Conservation (phyloP, 1,284 basidiomycete genomes). For the Cryptococcus sp. region DNA sequence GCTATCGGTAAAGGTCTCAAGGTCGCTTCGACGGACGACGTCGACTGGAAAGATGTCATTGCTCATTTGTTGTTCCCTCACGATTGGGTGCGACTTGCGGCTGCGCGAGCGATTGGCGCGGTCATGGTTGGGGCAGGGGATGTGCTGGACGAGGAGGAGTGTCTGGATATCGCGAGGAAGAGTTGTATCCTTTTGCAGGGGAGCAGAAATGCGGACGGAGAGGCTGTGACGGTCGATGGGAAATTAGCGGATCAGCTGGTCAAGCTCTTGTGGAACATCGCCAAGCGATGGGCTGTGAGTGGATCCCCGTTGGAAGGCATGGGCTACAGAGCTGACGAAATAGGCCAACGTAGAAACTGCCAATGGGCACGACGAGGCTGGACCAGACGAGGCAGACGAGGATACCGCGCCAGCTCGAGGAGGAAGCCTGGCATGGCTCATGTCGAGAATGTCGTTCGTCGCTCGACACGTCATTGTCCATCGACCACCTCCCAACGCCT, state of each 20-base stretch:
- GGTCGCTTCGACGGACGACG: constrained; percentile 53
- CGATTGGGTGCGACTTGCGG: constrained; percentile 83
- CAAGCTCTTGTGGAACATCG: constrained; percentile 89
- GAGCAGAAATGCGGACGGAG: constrained; percentile 27
- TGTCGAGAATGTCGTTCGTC: constrained; percentile 88
- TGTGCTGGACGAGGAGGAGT: constrained; percentile 43
- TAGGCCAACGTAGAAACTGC: not conserved
- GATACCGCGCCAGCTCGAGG: constrained; percentile 32
- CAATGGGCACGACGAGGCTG: constrained; percentile 38
- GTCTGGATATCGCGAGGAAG: constrained; percentile 70
- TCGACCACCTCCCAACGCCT: constrained; percentile 34
- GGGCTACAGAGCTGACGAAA: too few relatives aligned
- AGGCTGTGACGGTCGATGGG: constrained; percentile 56
- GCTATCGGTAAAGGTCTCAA: constrained; percentile 59
- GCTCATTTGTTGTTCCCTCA: constrained; percentile 81
- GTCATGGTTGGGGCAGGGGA: constrained; percentile 53
- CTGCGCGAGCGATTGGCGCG: constrained; percentile 69
- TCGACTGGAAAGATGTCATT: constrained; percentile 63
- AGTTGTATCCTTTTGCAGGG: constrained; percentile 77
- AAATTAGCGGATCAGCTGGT: constrained; percentile 76
- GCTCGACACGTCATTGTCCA: constrained; percentile 51
- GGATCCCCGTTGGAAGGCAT: too few relatives aligned
- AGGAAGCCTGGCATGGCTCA: constrained; percentile 81
- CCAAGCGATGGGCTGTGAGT: constrained; percentile 67
- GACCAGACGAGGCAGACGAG: constrained; percentile 35